Conservation (phyloP, 164 flowering plant species). For the Vitis labrusca region DNA sequence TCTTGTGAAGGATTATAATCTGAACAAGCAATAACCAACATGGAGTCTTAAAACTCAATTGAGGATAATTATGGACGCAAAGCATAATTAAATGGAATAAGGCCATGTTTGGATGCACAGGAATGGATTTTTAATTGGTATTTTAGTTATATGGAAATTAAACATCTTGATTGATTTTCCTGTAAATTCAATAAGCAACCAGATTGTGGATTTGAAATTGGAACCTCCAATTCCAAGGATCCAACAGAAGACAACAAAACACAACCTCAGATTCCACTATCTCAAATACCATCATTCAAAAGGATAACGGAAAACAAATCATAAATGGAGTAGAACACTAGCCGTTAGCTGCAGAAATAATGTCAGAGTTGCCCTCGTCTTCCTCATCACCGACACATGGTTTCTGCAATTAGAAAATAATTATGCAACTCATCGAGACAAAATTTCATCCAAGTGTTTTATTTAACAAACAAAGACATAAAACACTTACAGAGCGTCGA, state of each 20-base stretch:
- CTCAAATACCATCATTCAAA: not conserved
- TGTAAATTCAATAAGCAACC: no score
- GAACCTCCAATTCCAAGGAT: no score
- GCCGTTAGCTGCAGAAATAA: slow-evolving; percentile 9
- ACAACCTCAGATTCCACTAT: no score
- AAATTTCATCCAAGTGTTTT: not conserved
- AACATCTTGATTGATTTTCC: no score
- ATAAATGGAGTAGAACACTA: slow-evolving; percentile 6
- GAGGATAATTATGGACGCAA: not conserved
- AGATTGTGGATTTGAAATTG: no score
- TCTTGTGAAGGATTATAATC: slow-evolving; percentile 31
- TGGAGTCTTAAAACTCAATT: not conserved
- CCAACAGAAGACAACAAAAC: no score
- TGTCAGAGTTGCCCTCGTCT: slow-evolving; percentile 7
- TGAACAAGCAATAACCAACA: slow-evolving; percentile 11
- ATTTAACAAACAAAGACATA: not conserved
- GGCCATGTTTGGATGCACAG: no score
- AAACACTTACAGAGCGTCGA: slow-evolving; percentile 5
- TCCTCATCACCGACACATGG: not conserved
- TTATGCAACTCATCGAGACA: not conserved
- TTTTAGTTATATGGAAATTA: no score
- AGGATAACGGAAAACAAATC: not conserved
- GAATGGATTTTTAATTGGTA: no score
- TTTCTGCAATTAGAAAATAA: slow-evolving; percentile 16
- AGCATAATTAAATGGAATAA: no score